Percentiles rank a stretch among this genome's conserved stretches.
Conservation (phyloP, 2,329 filamentous ascomycete species). For the Aspergillus tubingensis region DNA sequence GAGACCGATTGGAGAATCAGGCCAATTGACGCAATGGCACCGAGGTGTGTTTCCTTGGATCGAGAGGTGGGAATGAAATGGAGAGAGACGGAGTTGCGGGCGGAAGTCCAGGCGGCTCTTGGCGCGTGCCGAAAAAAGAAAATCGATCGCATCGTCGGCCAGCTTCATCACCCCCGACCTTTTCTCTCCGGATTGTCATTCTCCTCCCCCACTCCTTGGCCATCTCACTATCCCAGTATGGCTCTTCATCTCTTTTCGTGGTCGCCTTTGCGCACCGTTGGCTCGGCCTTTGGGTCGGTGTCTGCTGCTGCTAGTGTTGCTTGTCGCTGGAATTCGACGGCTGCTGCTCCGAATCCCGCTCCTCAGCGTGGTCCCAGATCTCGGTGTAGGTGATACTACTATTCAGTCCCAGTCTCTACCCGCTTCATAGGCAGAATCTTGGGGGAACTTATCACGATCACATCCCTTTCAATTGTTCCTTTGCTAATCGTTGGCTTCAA, state of each 20-base stretch:
- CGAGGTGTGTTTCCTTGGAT: background rate
- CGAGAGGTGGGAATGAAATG: background rate
- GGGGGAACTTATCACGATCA: background rate
- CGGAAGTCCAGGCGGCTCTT: conserved; percentile 30
- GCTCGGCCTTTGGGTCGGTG: conserved; percentile 21
- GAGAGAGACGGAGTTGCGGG: conserved; percentile 2
- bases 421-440: background rate
- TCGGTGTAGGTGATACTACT: conserved; percentile 23
- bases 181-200: background rate
- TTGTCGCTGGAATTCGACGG: conserved; percentile 40
- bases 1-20: background rate
- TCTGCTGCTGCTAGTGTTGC: conserved; percentile 22
- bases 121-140: conserved; percentile 29
- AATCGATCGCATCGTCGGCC: conserved; percentile 19
- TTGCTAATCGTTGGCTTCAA: conserved; percentile 4
- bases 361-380: conserved; percentile 23
- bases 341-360: conserved; percentile 29
- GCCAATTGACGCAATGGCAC: background rate
- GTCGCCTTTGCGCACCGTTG: conserved; percentile 28
- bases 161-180: conserved; percentile 16
- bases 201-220: background rate
- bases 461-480: background rate
- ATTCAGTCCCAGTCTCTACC: too few species aligned
- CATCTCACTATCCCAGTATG: conserved; percentile 22
- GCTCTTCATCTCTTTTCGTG: conserved; percentile 32